Percentiles rank a stretch among this genome's conserved stretches.
Evolutionary conservation across 495 filamentous ascomycete genomes (phyloP).

Genomic region (Podospora pseudocomata): DNA sequence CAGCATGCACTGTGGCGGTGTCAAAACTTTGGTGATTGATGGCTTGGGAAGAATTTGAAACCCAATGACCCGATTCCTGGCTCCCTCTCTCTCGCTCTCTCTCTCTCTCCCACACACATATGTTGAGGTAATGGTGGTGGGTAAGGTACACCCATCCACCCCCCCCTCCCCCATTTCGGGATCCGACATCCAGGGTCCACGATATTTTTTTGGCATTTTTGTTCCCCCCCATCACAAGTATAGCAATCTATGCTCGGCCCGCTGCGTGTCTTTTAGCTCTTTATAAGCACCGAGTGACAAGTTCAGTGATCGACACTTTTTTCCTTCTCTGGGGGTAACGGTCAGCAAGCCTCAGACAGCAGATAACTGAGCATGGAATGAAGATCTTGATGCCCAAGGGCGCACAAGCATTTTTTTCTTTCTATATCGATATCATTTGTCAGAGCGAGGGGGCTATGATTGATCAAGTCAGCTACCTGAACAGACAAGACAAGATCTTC

Average conservation of each 20-base stretch:
- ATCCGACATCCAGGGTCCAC: background rate
- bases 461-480: background rate
- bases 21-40: background rate
- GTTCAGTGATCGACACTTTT: background rate
- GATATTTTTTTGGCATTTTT: background rate
- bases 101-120: too few relatives aligned
- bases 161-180: too few relatives aligned
- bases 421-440: background rate
- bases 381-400: background rate
- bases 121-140: too few relatives aligned
- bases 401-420: background rate
- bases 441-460: background rate
- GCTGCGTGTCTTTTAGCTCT: background rate
- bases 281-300: background rate
- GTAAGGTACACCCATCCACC: background rate
- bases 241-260: background rate
- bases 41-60: background rate
- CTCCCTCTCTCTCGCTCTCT: too few relatives aligned
- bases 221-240: background rate
- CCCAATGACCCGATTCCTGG: background rate
- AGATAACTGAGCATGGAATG: background rate
- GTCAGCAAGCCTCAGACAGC: background rate
- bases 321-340: background rate
- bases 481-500: background rate
- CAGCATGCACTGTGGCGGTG: background rate